Conservation (phyloP, 2,329 filamentous ascomycete species). For the Neospermospora avenae region DNA sequence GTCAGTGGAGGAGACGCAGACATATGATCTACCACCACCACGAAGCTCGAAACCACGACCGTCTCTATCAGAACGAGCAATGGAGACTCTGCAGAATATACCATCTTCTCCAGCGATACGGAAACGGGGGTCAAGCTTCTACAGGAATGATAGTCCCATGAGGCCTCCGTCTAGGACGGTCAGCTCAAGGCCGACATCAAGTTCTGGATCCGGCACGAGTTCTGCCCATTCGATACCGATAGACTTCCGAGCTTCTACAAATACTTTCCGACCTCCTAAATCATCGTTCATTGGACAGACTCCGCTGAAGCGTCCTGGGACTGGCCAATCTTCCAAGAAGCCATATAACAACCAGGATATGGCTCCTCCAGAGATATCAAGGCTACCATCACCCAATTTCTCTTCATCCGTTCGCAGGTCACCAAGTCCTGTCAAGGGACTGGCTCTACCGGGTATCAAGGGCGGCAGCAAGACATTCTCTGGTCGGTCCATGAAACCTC, state of each 20-base stretch:
- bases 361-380: constrained; percentile 12
- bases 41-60: constrained; percentile 35
- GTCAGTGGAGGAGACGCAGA: constrained; percentile 16
- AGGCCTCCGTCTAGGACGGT: constrained; percentile 47
- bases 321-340: constrained; percentile 38
- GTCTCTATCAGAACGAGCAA: constrained; percentile 78
- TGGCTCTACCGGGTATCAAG: constrained; percentile 34
- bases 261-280: constrained; percentile 43
- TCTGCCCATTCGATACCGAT: constrained; percentile 37
- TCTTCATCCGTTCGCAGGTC: constrained; percentile 35
- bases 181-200: constrained; percentile 53
- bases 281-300: constrained; percentile 43
- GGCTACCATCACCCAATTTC: constrained; percentile 12
- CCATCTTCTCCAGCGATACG: constrained; percentile 72
- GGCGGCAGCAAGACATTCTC: constrained; percentile 47
- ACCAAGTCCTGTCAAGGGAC: constrained; percentile 33
- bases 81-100: constrained; percentile 76
- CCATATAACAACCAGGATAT: constrained; percentile 32
- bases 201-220: constrained; percentile 46
- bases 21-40: constrained; percentile 3
- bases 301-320: constrained; percentile 38
- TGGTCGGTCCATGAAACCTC: constrained; percentile 45
- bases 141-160: constrained; percentile 57
- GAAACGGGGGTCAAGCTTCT: constrained; percentile 69
- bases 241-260: constrained; percentile 44